Conservation (phyloP, 1,284 basidiomycete species). For the Rhodotorula sp. region DNA sequence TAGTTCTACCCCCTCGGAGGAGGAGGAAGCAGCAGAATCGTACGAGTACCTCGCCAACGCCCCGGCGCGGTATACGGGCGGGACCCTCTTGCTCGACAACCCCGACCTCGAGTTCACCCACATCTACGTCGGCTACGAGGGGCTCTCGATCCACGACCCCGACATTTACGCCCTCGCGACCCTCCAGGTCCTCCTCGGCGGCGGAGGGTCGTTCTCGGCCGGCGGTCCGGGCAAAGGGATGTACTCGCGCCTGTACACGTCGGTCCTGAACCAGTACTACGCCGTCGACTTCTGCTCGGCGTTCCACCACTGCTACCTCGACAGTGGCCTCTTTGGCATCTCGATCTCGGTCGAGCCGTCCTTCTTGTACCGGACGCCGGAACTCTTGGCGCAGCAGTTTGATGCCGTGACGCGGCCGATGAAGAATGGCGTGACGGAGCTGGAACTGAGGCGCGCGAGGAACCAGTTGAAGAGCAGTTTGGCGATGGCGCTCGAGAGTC, state of each 20-base stretch:
- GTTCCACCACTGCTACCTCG: constrained; percentile 96
- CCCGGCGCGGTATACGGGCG: constrained; percentile 77
- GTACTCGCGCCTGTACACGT: constrained; percentile 97
- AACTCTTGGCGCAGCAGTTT: constrained; percentile 77
- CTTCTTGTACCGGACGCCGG: constrained; percentile 53
- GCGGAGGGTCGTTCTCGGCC: constrained; percentile 92
- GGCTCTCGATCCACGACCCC: constrained; percentile 84
- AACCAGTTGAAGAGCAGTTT: constrained; percentile 93
- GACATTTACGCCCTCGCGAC: constrained; percentile 94
- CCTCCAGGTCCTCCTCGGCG: constrained; percentile 91
- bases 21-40: constrained; percentile 43
- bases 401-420: constrained; percentile 53
- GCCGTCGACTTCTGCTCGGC: constrained; percentile 95
- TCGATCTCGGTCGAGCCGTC: constrained; percentile 81
- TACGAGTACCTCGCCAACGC: constrained; percentile 52
- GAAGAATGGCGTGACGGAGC: constrained; percentile 56
- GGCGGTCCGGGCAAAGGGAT: constrained; percentile 98
- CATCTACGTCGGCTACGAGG: constrained; percentile 89
- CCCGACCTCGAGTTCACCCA: constrained; percentile 80
- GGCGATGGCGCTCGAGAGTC: constrained; percentile 93
- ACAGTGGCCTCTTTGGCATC: constrained; percentile 90
- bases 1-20: constrained; percentile 56
- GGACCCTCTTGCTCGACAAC: constrained; percentile 63
- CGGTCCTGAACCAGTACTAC: constrained; percentile 91
- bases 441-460: constrained; percentile 81